Base-by-base conservation (phyloP, 225 moss, liverwort and hornwort genomes). In the Antitrichia curtipendula region DNA sequence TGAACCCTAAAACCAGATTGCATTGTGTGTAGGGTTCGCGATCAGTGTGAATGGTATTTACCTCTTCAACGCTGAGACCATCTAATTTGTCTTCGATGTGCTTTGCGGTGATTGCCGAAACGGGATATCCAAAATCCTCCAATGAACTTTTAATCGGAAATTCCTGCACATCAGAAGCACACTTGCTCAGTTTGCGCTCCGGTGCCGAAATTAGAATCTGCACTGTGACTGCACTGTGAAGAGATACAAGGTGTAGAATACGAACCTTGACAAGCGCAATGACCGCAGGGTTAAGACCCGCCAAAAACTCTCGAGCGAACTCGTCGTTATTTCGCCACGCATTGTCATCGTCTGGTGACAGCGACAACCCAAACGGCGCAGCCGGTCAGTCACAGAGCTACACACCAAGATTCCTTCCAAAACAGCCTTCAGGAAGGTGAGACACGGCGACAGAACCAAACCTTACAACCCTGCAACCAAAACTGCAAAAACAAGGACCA, bases 121-220 rank as follows among this genome's bases (percentile, higher is more conserved):
- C 76, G 14, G 92, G 87, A 27, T 17, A 74, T 8, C 54, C 43
- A 40, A 86, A 95, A 9, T 88, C 85, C 54, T 88, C 47, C 34
- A 95, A 86, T 10, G 49, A 25, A 69, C 95, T 93, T 87, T 80
- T 91, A 36, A 95, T 91, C 32, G 96, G 96, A 85, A 91, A 91
- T n/a, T 91, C 81, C 96, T 96, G 92, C 68, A 50, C 32, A 76
- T 16, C 60, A 57, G 0, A 36, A 58, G 7, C 69, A 65, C 28
- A 64, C 50, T 40, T 64, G 53, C 52, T 78, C 52, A 58, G 28
- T n/a, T 70, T 52, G 27, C 40, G 13, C n/a, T 41, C 25, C 18
- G 23, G 81, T 34, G 82, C 19, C 52, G 13, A 71, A 43, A 13
- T 23, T 32, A 7, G 28, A 71, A 72, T 31, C 43, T 19, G 21